A percentile compares a stretch with the other conserved stretches of the same genome.
Conservation (phyloP, 192 early-diverging fungal genomes). For the Entomortierella chlamydospora region DNA sequence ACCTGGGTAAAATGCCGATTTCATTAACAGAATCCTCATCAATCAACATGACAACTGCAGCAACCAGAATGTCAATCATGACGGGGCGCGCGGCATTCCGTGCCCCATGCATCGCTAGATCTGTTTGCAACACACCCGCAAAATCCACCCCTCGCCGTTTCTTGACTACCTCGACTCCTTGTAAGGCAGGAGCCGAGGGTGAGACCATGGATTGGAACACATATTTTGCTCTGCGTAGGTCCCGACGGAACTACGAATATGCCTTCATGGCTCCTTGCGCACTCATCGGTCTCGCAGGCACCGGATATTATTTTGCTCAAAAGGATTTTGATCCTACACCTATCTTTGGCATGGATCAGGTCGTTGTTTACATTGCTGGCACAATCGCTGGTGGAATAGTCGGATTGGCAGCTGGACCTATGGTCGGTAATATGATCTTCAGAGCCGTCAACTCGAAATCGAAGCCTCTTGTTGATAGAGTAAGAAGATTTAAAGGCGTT, state of each 20-base stretch:
- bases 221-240: slow-evolving; percentile 73
- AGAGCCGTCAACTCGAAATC: slow-evolving; percentile 62
- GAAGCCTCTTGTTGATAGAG: slow-evolving; percentile 60
- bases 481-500: too few species aligned
- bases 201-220: slow-evolving; percentile 64
- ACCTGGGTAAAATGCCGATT: too few species aligned
- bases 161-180: slow-evolving; percentile 29
- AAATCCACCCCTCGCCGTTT: slow-evolving; percentile 17
- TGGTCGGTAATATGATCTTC: slow-evolving; percentile 71
- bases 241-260: slow-evolving; percentile 72
- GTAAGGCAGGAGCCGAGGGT: neutral
- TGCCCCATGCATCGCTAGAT: slow-evolving; percentile 20
- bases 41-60: slow-evolving; percentile 36
- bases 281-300: slow-evolving; percentile 46
- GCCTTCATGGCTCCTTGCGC: slow-evolving; percentile 64
- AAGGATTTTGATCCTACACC: slow-evolving; percentile 73
- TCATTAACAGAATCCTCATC: too few species aligned
- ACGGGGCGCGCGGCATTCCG: slow-evolving; percentile 21
- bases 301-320: slow-evolving; percentile 67
- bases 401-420: slow-evolving; percentile 74
- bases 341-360: slow-evolving; percentile 75
- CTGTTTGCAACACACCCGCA: slow-evolving; percentile 4
- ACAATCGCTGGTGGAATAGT: slow-evolving; percentile 67
- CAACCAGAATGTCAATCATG: slow-evolving; percentile 47
- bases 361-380: slow-evolving; percentile 65